These are phyloP conservation scores for Apiospora malaysiana DNA, from an alignment of 2,329 filamentous ascomycete species.

Conservation along the genomic window DNA sequence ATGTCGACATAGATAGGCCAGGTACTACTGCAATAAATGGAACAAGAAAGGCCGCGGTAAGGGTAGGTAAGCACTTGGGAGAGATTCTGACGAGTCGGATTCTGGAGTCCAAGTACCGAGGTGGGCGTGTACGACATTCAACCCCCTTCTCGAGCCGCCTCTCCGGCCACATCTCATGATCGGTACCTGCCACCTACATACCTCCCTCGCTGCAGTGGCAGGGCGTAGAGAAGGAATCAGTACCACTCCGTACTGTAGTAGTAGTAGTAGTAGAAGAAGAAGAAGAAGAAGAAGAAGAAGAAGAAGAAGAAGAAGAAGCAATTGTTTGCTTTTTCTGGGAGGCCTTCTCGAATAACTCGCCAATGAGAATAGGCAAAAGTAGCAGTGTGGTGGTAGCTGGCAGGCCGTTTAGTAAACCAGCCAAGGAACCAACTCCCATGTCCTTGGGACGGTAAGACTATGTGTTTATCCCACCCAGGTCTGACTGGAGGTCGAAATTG, in stretches of 20 bases:
- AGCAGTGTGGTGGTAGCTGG: neutral
- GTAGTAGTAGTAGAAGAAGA: neutral
- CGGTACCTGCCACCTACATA: neutral
- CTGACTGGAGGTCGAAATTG: neutral
- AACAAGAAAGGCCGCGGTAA: slow-evolving; percentile 8
- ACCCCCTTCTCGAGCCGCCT: slow-evolving; percentile 18
- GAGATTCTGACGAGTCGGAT: slow-evolving; percentile 15
- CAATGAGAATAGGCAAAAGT: slow-evolving; percentile 14
- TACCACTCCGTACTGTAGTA: no score
- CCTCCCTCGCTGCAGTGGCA: neutral
- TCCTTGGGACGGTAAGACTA: neutral
- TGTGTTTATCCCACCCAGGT: neutral
- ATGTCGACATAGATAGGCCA: neutral
- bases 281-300: neutral
- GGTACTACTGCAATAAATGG: neutral
- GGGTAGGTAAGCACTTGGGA: slow-evolving; percentile 12
- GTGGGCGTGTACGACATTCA: slow-evolving; percentile 15
- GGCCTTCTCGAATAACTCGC: neutral
- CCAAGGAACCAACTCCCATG: slow-evolving; percentile 1
- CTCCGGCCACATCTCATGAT: slow-evolving; percentile 14
- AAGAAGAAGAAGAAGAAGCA: neutral
- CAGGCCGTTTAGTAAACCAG: neutral
- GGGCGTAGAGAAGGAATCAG: neutral
- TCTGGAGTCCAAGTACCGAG: slow-evolving; percentile 5
- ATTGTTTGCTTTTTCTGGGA: neutral